Evolutionary conservation across 805 yeast genomes (phyloP), one percentile per base, ranked within the genome.

Genomic region (Metschnikowia amazonensis): DNA sequence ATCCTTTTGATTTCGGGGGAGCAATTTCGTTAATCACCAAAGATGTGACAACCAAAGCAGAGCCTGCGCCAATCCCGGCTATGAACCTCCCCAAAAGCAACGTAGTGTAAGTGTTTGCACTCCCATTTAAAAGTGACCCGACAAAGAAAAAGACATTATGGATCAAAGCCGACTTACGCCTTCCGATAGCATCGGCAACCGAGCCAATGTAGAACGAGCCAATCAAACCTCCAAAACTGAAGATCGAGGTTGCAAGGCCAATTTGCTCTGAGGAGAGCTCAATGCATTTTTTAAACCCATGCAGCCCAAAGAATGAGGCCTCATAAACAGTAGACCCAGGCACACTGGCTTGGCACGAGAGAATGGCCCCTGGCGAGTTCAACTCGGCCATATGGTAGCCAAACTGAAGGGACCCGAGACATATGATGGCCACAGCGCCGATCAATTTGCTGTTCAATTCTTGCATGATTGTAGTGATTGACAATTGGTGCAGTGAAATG

Each of bases 341-440:
- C 6, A 50, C 55, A 4, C 60, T 48, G 3, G 46, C 50, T 20
- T 59, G 63, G 59, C 96, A 88, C 9, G 86, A 76, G 39, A 89
- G 71, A 27, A 79, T 77, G 11, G 77, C 75, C 46, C 85, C 86
- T 0, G 97, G 97, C 5, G 97, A 95, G 66, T 92, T 92, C 61
- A 92, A 74, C 63, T 90, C 97, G 1, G 97, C 84, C 84, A 92
- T 83, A 62, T 94, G 98, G 63, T 86, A 89, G 1, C 99, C 99
- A 63, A 84, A 94, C 63, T 89, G 97, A 10, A 90, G 70, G 2
- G 95, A 80, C 2, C 90, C 89, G 20, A 89, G 59, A 53, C 95
- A 86, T 5, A 83, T 80, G 10, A 86, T 79, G 1, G 74, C 59
- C 1, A 79, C 77, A 2, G 81, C 65, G 8, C 64, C 44, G 1